These are phyloP conservation scores for Phytophthora agathidicida DNA, from an alignment of 352 stramenopile genomes.

Conservation along the genomic window DNA sequence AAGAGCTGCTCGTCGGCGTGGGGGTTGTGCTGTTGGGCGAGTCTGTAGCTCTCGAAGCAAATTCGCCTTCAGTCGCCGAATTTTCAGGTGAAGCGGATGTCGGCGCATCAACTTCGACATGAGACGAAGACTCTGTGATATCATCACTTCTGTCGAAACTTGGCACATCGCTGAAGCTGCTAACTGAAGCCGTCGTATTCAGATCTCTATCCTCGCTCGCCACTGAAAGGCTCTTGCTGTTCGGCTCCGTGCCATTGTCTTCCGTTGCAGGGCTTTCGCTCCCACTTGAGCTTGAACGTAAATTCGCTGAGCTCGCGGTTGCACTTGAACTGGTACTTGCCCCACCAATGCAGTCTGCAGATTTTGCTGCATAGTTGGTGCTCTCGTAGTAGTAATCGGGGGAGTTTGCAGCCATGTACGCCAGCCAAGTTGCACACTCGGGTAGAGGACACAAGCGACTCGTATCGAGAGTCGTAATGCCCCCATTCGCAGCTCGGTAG, in stretches of 20 bases:
- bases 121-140: not conserved
- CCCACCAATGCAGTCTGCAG: conserved; percentile 44
- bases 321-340: conserved; percentile 5
- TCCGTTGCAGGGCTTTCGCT: not conserved
- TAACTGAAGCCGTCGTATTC: conserved; percentile 10
- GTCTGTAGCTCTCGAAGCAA: not conserved
- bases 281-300: conserved; percentile 8
- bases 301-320: conserved; percentile 3
- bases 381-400: conserved; percentile 72
- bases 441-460: conserved; percentile 58
- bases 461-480: conserved; percentile 57
- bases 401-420: conserved; percentile 58
- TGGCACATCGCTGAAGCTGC: conserved; percentile 1
- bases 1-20: conserved; percentile 15
- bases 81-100: conserved; percentile 24
- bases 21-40: conserved; percentile 21
- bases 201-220: conserved; percentile 20
- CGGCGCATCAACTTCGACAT: conserved; percentile 2
- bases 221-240: not conserved
- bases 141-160: conserved; percentile 1
- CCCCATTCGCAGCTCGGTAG: conserved; percentile 49
- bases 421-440: conserved; percentile 56
- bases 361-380: conserved; percentile 67
- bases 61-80: conserved; percentile 7
- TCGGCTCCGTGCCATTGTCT: not conserved